Evolutionary conservation across 164 flowering plant species (phyloP).

Genomic region (Magnolia officinalis): DNA sequence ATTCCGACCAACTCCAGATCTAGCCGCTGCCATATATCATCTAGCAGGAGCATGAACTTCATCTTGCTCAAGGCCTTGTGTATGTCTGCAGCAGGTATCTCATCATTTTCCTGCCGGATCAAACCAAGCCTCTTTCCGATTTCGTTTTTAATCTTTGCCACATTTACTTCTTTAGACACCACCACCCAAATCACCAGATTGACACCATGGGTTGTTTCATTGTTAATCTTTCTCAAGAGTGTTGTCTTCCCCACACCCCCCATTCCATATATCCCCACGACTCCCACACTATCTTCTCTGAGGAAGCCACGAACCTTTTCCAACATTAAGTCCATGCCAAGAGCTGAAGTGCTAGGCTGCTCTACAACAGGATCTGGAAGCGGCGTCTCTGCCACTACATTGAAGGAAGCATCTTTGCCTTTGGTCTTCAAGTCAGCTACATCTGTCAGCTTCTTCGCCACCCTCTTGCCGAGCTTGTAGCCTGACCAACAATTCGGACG

Average conservation of each 20-base stretch:
- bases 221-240: neutral
- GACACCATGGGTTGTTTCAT: neutral
- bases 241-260: conserved; percentile 14
- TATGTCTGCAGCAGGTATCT: neutral
- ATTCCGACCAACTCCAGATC: conserved; percentile 4
- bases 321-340: neutral
- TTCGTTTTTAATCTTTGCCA: neutral
- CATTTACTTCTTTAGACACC: conserved; percentile 1
- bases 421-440: neutral
- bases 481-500: neutral
- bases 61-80: neutral
- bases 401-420: neutral
- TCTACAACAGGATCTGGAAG: neutral
- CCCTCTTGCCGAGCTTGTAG: conserved; percentile 4
- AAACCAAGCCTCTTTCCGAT: conserved; percentile 1
- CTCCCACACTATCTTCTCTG: neutral
- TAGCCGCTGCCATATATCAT: conserved; percentile 11
- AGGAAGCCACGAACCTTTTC: neutral
- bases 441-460: neutral
- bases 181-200: neutral
- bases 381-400: neutral
- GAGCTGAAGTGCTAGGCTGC: neutral
- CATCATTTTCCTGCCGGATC: neutral
- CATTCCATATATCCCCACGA: conserved; percentile 14
- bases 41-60: conserved; percentile 9